These are phyloP conservation scores for Amphichorda felina DNA, from an alignment of 2,329 filamentous ascomycete species.

Conservation along the genomic window DNA sequence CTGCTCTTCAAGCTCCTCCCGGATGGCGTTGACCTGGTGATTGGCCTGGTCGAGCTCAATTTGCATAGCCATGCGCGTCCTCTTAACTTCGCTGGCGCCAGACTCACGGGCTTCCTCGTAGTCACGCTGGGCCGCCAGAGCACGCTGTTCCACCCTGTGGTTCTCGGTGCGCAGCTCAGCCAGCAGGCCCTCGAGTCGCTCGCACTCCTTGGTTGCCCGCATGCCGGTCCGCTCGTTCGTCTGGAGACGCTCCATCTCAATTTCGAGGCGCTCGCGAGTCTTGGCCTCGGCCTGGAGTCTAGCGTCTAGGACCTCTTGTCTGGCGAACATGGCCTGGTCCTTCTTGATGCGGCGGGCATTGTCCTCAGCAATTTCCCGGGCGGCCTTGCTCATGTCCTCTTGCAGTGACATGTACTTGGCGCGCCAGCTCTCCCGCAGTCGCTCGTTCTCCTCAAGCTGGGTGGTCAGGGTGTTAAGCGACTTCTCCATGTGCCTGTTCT, in stretches of 20 bases:
- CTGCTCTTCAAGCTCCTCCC: conserved; percentile 72
- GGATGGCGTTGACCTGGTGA: conserved; percentile 72
- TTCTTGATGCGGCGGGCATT: conserved; percentile 68
- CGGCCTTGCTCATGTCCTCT: conserved; percentile 71
- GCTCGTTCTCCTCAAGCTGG: conserved; percentile 77
- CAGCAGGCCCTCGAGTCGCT: conserved; percentile 44
- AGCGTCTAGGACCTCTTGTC: conserved; percentile 69
- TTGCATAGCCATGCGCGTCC: conserved; percentile 67
- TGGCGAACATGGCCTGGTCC: conserved; percentile 66
- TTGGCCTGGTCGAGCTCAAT: conserved; percentile 74
- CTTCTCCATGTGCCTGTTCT: conserved; percentile 64
- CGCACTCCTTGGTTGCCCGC: conserved; percentile 49
- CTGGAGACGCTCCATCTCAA: conserved; percentile 55
- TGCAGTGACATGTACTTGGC: conserved; percentile 77
- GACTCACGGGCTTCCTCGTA: conserved; percentile 75
- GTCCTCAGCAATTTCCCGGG: conserved; percentile 71
- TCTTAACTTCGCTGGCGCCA: conserved; percentile 68
- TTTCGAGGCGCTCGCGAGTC: conserved; percentile 54
- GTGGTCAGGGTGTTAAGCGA: conserved; percentile 62
- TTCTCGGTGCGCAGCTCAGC: conserved; percentile 54
- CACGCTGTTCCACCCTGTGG: conserved; percentile 57
- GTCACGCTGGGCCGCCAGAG: conserved; percentile 64
- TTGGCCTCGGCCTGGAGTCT: conserved; percentile 64
- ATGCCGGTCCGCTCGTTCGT: conserved; percentile 52
- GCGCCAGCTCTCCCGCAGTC: conserved; percentile 73